Conservation (phyloP, 257 asterid species). For the Jaltomata sinuosa region DNA sequence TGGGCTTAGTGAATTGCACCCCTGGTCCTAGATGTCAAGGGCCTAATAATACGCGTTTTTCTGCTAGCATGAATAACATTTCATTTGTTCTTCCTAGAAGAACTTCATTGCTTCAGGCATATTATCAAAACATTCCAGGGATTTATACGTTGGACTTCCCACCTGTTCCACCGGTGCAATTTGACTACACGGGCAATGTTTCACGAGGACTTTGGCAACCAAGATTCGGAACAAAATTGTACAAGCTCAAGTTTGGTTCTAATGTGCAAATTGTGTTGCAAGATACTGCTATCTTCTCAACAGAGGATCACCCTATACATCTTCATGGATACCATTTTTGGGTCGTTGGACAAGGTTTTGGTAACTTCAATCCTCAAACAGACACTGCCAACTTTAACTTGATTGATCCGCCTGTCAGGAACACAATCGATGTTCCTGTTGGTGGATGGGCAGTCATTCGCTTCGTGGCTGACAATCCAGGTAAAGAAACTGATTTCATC, state of each 20-base stretch:
- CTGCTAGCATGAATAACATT: conserved; percentile 56
- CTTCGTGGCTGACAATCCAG: conserved; percentile 62
- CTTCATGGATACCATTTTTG: conserved; percentile 65
- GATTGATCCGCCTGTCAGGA: conserved; percentile 50
- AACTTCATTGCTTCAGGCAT: conserved; percentile 46
- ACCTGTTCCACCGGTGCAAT: conserved; percentile 36
- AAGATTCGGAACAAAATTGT: conserved; percentile 29
- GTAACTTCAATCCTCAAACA: conserved; percentile 37
- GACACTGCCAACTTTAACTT: conserved; percentile 45
- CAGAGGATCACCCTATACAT: conserved; percentile 64
- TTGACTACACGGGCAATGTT: conserved; percentile 57
- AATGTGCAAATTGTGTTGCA: conserved; percentile 52
- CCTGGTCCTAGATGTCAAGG: conserved; percentile 65
- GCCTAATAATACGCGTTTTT: conserved; percentile 46
- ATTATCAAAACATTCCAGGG: conserved; percentile 36
- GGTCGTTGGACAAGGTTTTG: conserved; percentile 53
- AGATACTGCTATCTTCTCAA: conserved; percentile 50
- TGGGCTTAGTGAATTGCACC: conserved; percentile 41
- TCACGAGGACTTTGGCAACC: conserved; percentile 46
- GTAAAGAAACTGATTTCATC: conserved; percentile 8
- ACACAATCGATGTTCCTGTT: conserved; percentile 52
- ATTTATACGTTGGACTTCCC: conserved; percentile 52
- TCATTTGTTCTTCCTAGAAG: conserved; percentile 37
- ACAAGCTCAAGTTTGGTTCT: conserved; percentile 40
- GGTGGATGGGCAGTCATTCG: conserved; percentile 74